phyloP scores from a whole-genome alignment of 2,329 filamentous ascomycete species.

The Didymella sp. region DNA sequence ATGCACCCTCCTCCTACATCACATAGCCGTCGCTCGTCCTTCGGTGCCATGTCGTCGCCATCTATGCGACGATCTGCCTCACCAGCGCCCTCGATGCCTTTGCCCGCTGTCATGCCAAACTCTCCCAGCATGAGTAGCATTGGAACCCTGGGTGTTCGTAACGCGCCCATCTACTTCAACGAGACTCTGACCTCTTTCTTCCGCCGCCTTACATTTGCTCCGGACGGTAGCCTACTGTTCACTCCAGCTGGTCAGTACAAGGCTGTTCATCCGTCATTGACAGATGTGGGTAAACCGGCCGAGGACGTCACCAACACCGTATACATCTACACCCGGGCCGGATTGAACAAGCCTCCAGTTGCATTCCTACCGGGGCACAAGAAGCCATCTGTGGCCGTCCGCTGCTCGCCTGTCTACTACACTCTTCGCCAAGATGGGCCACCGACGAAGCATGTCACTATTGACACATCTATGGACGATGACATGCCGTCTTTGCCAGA shows the following conservation, averaged over 20 bases:
- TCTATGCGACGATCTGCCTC: constrained; percentile 87
- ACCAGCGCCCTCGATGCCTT: constrained; percentile 88
- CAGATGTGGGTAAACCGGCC: constrained; percentile 71
- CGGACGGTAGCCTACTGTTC: constrained; percentile 90
- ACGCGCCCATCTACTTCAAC: constrained; percentile 91
- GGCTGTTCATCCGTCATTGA: constrained; percentile 71
- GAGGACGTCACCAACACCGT: constrained; percentile 96
- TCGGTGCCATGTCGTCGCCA: constrained; percentile 68
- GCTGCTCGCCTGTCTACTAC: constrained; percentile 91
- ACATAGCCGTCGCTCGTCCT: constrained; percentile 93
- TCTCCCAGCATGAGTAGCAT: constrained; percentile 77
- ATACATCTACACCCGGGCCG: constrained; percentile 95
- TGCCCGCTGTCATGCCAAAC: constrained; percentile 95
- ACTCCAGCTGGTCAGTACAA: constrained; percentile 97
- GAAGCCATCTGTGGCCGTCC: constrained; percentile 95
- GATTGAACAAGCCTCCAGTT: constrained; percentile 94
- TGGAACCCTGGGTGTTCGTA: constrained; percentile 63
- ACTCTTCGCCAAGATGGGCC: constrained; percentile 72
- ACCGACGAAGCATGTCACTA: constrained; percentile 85
- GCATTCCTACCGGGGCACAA: constrained; percentile 96
- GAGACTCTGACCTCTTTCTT: constrained; percentile 98
- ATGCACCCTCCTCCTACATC: constrained; percentile 97
- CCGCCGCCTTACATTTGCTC: constrained; percentile 88
- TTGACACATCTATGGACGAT: constrained; percentile 90
- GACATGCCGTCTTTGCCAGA: constrained; percentile 84